Conservation (phyloP, 1,139 yeast genomes). For the Debaryomyces coudertii region DNA sequence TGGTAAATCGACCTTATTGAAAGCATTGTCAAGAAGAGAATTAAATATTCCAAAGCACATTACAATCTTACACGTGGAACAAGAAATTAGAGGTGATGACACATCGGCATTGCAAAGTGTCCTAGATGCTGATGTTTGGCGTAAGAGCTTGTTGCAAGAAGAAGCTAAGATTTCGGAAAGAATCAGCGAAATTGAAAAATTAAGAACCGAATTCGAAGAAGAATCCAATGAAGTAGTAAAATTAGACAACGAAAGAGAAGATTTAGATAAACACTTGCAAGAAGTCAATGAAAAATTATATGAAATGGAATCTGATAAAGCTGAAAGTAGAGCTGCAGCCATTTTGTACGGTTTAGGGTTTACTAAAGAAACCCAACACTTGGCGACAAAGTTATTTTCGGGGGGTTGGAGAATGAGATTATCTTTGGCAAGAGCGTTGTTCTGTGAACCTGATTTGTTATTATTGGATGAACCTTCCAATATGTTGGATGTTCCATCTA, state of each 20-base stretch:
- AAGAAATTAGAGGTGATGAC: constrained; percentile 94
- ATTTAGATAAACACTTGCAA: constrained; percentile 73
- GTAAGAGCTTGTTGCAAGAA: constrained; percentile 82
- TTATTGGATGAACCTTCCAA: constrained; percentile 97
- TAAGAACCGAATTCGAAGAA: constrained; percentile 75
- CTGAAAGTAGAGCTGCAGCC: constrained; percentile 97
- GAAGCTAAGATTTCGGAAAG: constrained; percentile 76
- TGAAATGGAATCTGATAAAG: constrained; percentile 96
- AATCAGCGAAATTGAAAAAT: constrained; percentile 69
- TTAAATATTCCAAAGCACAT: constrained; percentile 92
- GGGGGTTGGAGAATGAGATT: constrained; percentile 99
- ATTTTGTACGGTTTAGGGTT: constrained; percentile 92
- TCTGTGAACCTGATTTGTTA: constrained; percentile 93
- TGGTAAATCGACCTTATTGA: constrained; percentile 92
- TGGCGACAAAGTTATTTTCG: constrained; percentile 86
- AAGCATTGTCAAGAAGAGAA: constrained; percentile 93
- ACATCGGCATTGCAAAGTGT: constrained; percentile 89
- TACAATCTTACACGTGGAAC: constrained; percentile 94
- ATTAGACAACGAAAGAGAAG: constrained; percentile 87
- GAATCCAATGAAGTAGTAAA: constrained; percentile 79
- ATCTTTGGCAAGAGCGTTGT: constrained; percentile 95
- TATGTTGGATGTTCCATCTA: constrained; percentile 99
- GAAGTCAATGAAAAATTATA: constrained; percentile 80
- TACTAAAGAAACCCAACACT: constrained; percentile 80
- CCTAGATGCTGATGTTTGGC: constrained; percentile 98